Conservation (phyloP, 179 eudicot species). For the Actinidia chinensis region DNA sequence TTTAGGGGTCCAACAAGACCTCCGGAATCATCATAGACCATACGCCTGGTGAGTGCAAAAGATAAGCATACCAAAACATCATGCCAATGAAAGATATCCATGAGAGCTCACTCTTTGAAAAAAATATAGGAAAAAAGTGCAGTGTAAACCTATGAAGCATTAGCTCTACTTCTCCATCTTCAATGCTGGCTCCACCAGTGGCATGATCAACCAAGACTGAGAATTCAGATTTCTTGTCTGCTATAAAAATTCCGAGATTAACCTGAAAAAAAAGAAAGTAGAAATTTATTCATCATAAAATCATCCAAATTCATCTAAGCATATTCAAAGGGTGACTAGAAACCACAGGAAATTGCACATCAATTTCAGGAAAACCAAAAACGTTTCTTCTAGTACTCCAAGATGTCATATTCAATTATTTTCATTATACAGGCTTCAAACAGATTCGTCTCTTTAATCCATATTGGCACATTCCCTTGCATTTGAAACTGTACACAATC, state of each 20-base stretch:
- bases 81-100: background rate
- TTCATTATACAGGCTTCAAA: background rate
- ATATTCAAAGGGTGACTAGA: background rate
- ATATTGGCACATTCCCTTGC: background rate
- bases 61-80: slow-evolving; percentile 1
- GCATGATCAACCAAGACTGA: slow-evolving; percentile 94
- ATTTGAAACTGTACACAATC: background rate
- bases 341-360: background rate
- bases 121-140: background rate
- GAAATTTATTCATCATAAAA: background rate
- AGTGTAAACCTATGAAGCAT: slow-evolving; percentile 80
- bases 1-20: slow-evolving; percentile 75
- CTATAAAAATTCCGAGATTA: slow-evolving; percentile 69
- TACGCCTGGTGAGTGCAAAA: slow-evolving; percentile 47
- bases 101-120: background rate
- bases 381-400: background rate
- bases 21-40: slow-evolving; percentile 55
- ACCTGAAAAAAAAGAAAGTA: slow-evolving; percentile 46
- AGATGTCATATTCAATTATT: background rate
- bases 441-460: background rate
- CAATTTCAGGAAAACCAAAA: background rate
- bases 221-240: slow-evolving; percentile 62
- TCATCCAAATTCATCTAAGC: background rate
- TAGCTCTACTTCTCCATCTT: slow-evolving; percentile 81
- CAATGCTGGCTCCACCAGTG: slow-evolving; percentile 77